Conservation (phyloP, 805 yeast species). For the Kazachstania bromeliacearum region DNA sequence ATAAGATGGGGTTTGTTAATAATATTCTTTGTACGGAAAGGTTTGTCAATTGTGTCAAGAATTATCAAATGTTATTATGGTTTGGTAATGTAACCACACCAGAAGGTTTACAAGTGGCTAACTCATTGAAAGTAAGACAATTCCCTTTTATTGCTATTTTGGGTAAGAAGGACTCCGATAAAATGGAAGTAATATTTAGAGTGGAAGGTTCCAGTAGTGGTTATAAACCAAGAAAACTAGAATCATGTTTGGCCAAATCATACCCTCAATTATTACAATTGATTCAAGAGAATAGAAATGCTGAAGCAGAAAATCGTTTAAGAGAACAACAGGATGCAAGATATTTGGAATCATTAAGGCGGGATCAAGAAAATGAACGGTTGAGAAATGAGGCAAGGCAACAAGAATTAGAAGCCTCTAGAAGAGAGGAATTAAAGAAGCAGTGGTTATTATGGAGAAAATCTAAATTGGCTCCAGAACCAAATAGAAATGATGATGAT, state of each 20-base stretch:
- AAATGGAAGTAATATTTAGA: constrained; percentile 25
- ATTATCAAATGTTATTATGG: constrained; percentile 62
- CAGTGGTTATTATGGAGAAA: constrained; percentile 46
- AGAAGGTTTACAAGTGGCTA: constrained; percentile 78
- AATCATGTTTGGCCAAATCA: constrained; percentile 19
- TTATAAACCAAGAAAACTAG: constrained; percentile 14
- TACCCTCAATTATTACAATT: constrained; percentile 39
- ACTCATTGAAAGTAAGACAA: constrained; percentile 57
- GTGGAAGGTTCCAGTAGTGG: constrained; percentile 17
- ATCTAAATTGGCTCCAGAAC: constrained; percentile 25
- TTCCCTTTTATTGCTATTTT: constrained; percentile 79
- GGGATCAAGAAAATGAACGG: constrained; percentile 49
- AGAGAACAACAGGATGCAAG: constrained; percentile 70
- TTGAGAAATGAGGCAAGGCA: constrained; percentile 26
- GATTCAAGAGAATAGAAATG: constrained; percentile 53
- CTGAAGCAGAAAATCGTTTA: constrained; percentile 46
- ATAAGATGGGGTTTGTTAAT: constrained; percentile 42
- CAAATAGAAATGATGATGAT: constrained; percentile 19
- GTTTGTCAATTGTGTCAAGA: constrained; percentile 39
- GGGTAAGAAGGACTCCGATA: constrained; percentile 47
- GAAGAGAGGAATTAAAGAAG: constrained; percentile 19
- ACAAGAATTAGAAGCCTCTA: constrained; percentile 19
- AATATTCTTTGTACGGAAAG: constrained; percentile 44
- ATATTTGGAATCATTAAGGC: constrained; percentile 57
- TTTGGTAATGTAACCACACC: constrained; percentile 76